Evolutionary conservation across 495 filamentous ascomycete genomes (phyloP).

Genomic region (Xylaria palmicola): DNA sequence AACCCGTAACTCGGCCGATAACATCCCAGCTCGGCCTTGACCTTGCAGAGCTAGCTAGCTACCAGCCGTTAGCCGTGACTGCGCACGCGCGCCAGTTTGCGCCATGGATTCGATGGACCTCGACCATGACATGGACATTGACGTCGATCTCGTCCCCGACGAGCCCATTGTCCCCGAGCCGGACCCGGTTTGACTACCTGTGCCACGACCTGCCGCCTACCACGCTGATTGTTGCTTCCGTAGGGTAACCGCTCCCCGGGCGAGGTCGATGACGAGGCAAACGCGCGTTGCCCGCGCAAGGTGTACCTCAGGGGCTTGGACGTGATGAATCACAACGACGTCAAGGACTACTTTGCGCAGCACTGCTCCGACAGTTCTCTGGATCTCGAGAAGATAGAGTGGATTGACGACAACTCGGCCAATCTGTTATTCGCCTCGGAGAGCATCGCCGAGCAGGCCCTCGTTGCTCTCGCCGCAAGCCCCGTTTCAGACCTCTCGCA

Average conservation of each 20-base stretch:
- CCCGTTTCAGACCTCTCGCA: conserved; percentile 45
- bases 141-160: conserved; percentile 53
- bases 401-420: conserved; percentile 92
- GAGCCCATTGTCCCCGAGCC: conserved; percentile 43
- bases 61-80: not conserved
- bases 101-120: conserved; percentile 62
- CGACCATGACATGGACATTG: conserved; percentile 70
- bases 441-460: conserved; percentile 63
- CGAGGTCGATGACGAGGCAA: conserved; percentile 29
- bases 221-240: conserved; percentile 15
- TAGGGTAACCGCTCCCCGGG: conserved; percentile 38
- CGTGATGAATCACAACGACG: conserved; percentile 72
- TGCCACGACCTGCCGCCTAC: not conserved
- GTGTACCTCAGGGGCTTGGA: conserved; percentile 83
- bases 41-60: no score
- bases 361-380: conserved; percentile 58
- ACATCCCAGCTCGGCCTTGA: not conserved
- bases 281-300: conserved; percentile 54
- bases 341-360: conserved; percentile 66
- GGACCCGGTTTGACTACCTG: conserved; percentile 32
- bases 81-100: conserved; percentile 2
- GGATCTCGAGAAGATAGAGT: conserved; percentile 67
- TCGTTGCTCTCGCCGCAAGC: conserved; percentile 58
- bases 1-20: no score
- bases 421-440: conserved; percentile 77